Evolutionary conservation across 768 basidiomycete species (phyloP), one percentile per base, ranked within the genome.

Genomic region (Lactifluus volemus): DNA sequence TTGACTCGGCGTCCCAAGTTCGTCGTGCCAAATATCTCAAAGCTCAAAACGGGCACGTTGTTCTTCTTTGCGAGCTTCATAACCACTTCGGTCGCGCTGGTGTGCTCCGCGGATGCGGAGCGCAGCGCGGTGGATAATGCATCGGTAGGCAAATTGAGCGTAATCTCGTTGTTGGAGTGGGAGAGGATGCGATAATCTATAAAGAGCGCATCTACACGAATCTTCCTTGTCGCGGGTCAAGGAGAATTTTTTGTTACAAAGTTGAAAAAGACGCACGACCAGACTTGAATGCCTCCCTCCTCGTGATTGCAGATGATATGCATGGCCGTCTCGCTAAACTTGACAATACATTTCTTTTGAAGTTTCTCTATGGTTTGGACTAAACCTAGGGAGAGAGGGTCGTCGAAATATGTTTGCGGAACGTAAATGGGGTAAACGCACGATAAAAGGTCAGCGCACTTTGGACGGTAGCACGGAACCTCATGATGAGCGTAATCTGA

Each of bases 1-100:
- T 80, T 78, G 44, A 91, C 79, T 47, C 72, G 77, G 60, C 84
- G 77, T 5, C 88, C 88, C 32, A 81, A 76, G n/a, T 83, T 75
- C 10, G 84, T 85, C 54, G 81, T 72, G 0, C 83, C 84, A 48
- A 75, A 77, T 61, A 93, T 89, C 65, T 89, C 88, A 61, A 93
- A 88, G 50, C 80, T 84, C 10, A 93, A 78, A 38, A 89, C 81
- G 0, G 90, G 88, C 42, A 84, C 83, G 51, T 88, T 84, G 64
- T 85, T 84, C 73, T 91, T 91, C 77, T 95, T 95, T 11, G 91
- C 88, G 3, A 94, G 79, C 73, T 88, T 92, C 79, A 93, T 83
- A 53, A 88, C 79, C 38, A 89, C 80, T 44, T 90, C 84, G 29
- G 84, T 84, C 0, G 79, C 72, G 7, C 65, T 68, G 2, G 62